Evolutionary conservation across 2,329 filamentous ascomycete species (phyloP), one percentile per base, ranked within the genome.

Genomic region (Penicillium sp.): DNA sequence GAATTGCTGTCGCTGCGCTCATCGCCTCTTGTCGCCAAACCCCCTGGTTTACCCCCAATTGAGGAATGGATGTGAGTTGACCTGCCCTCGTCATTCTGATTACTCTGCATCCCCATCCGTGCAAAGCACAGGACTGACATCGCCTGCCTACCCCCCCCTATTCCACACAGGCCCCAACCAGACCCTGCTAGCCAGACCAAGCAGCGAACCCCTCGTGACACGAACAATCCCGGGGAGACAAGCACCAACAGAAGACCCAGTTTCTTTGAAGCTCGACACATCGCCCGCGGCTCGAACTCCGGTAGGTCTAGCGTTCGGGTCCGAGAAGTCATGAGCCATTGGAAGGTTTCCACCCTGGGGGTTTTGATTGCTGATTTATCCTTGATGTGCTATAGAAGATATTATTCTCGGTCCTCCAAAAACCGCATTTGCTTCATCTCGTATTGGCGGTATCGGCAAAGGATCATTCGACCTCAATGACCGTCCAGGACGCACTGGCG

Each of bases 21-120:
- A 51, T 96, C 91, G 55, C 90, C 90, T 56, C 76, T 95, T 68
- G 90, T 90, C 64, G 75, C 79, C 60, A 94, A 88, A 71, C 91
- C 91, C 40, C 75, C 84, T 54, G 80, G 78, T 55, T 78, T 96
- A 39, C 90, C 90, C 56, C 86, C 89, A 26, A 80, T 85, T 54
- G 89, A 95, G 73, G 88, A 95, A 76, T 97, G 90, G 90, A 95
- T 96, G 89, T 95, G 76, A 66, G 81, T 53, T 27, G 48, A 55
- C 46, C 52, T 36, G 25, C 11, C 12, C 45, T 24, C 37, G 32
- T 42, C 45, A 47, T 57, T 47, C 35, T 26, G 26, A 41, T 35
- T 24, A 41, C 41, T 52, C 47, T 47, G 18, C 41, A 45, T 45
- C 43, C 33, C 43, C 46, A 18, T 18, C 18, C 18, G 18, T 18